Percentiles rank a stretch among this genome's conserved stretches.
These are phyloP conservation scores for Chrysanthemum lavandulifolium DNA, from an alignment of 129 eudicot species.

Conservation along the genomic window DNA sequence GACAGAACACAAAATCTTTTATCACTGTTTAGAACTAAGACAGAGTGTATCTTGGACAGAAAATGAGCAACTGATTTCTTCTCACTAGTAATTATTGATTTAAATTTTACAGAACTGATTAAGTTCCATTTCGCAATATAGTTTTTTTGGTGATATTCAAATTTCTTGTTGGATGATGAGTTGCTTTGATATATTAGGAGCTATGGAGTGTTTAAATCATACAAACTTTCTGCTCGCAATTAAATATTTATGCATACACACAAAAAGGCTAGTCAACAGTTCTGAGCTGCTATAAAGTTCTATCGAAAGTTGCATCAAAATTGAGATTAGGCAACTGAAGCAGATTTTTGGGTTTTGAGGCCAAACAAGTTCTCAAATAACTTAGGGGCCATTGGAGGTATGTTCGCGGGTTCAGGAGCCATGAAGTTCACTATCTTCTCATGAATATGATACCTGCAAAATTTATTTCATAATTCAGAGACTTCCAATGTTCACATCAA, in stretches of 20 bases:
- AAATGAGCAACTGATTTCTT: too few relatives aligned
- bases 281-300: slow-evolving; percentile 10
- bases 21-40: too few relatives aligned
- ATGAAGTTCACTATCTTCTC: slow-evolving; percentile 88
- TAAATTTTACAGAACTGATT: too few relatives aligned
- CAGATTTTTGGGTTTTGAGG: slow-evolving; percentile 41
- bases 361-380: slow-evolving; percentile 79
- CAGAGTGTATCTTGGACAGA: too few relatives aligned
- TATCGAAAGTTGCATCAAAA: not conserved
- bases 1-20: too few relatives aligned
- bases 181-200: too few relatives aligned
- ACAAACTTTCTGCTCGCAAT: not conserved
- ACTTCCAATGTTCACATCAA: not conserved
- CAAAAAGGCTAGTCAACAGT: not conserved
- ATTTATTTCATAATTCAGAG: slow-evolving; percentile 1
- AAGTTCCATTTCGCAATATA: too few relatives aligned
- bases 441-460: slow-evolving; percentile 73
- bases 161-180: too few relatives aligned
- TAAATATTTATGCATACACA: not conserved
- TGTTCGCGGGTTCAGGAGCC: slow-evolving; percentile 72
- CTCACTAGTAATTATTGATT: too few relatives aligned
- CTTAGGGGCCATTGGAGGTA: slow-evolving; percentile 78
- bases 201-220: not conserved
- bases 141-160: too few relatives aligned
- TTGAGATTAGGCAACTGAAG: slow-evolving; percentile 24